Percentiles rank a stretch among this genome's conserved stretches.
Evolutionary conservation across 2,329 filamentous ascomycete species (phyloP).

Genomic region (Trichoderma semiorbis): DNA sequence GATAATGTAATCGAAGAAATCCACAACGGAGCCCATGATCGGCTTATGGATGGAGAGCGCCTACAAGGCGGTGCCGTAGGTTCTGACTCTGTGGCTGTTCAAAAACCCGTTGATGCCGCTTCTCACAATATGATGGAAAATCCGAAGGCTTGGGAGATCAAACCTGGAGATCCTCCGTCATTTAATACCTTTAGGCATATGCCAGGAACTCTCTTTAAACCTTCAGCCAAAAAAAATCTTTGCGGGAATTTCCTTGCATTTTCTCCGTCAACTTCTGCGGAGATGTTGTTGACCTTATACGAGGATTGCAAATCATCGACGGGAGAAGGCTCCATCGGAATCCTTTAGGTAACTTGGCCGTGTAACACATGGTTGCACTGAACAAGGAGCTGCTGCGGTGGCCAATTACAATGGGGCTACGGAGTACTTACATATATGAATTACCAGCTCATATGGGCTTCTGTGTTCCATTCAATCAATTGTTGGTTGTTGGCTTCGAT

Average conservation of each 20-base stretch:
- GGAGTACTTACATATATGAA: not conserved
- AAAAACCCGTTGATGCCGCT: not conserved
- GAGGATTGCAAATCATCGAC: not conserved
- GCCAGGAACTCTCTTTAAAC: not conserved
- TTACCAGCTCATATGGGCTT: not conserved
- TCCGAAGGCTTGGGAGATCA: not conserved
- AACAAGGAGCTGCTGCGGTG: not conserved
- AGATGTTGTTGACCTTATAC: not conserved
- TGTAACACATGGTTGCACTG: not conserved
- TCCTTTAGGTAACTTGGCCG: not conserved
- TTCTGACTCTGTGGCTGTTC: not conserved
- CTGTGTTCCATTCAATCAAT: not conserved
- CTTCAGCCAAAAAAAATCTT: not conserved
- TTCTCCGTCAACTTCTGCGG: not conserved
- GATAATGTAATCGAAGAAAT: conserved; percentile 25
- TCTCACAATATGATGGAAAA: not conserved
- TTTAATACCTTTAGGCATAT: not conserved
- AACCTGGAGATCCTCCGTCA: not conserved
- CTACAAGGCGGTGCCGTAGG: not conserved
- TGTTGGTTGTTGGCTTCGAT: not conserved
- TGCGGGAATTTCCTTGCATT: not conserved
- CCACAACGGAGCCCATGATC: not conserved
- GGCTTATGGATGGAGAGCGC: not conserved
- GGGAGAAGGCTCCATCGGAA: not conserved
- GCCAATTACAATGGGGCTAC: not conserved